Evolutionary conservation across 2,329 filamentous ascomycete genomes (phyloP), one percentile per base, ranked within the genome.

Genomic region (Camillea tinctor): DNA sequence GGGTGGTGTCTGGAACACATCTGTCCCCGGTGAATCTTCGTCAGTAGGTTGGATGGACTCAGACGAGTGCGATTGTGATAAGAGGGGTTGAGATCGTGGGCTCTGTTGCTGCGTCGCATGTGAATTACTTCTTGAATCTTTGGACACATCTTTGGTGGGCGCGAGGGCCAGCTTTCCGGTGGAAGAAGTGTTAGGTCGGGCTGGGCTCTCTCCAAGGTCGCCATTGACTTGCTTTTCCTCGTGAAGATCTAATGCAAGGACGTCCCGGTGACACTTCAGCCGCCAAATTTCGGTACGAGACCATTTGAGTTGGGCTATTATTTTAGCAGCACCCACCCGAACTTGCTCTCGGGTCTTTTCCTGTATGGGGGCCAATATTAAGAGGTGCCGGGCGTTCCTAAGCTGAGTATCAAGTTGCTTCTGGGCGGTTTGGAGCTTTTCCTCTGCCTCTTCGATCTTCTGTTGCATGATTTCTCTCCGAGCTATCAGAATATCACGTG

Each of bases 241-340:
- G 57, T 94, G 90, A 8, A 98, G 79, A 72, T 99, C 95, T 75
- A 93, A 84, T 4, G 87, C 81, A 20, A 99, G 79, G 61, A 98
- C 93, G 69, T 97, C 94, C 50, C 89, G 88, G 74, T 99, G 93
- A 66, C 93, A 97, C 71, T 87, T 94, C 69, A 94, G 85, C 57
- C 88, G 90, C 92, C 93, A 97, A 20, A 97, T 95, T 66, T 97
- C 92, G 73, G 96, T 89, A 62, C 94, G 85, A n/a, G 89, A 88
- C 94, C 94, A 97, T 73, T 95, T 96, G 61, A 99, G 78, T 72
- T 94, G 93, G 3, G 92, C 92, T 58, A 93, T 88, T 76, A 96
- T 88, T 7, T 90, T 87, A 5, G 89, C 92, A 20, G 95, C 94
- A 19, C 92, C 90, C 64, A 90, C 82, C n/a, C 97, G 83, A 57